Percentiles rank a stretch among this genome's conserved stretches.
phyloP scores from a whole-genome alignment of 2,329 filamentous ascomycete species.

The Paraphoma sp. region DNA sequence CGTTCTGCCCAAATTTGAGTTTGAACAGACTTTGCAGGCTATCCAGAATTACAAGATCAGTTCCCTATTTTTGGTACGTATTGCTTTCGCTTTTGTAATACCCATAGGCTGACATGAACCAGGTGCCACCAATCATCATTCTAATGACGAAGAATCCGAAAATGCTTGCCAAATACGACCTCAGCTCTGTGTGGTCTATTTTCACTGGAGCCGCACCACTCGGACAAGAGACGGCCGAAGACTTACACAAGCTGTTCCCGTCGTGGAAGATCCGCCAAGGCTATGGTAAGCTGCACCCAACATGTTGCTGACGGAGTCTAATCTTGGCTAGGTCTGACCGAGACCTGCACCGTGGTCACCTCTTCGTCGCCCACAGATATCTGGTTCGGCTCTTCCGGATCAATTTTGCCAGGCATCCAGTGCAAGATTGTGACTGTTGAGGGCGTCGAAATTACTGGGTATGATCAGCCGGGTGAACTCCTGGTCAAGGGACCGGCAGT shows the following conservation, averaged over 20 bases:
- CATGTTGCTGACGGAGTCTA: background rate
- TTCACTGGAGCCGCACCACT: slow-evolving; percentile 80
- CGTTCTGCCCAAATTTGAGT: slow-evolving; percentile 77
- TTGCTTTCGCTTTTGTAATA: background rate
- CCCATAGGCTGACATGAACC: slow-evolving; percentile 11
- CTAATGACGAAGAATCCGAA: slow-evolving; percentile 71
- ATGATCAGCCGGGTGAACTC: slow-evolving; percentile 81
- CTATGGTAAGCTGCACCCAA: slow-evolving; percentile 61
- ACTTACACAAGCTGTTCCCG: slow-evolving; percentile 68
- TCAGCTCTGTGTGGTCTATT: slow-evolving; percentile 61
- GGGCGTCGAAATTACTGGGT: slow-evolving; percentile 72
- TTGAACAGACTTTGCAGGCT: slow-evolving; percentile 66
- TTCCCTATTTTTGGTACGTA: slow-evolving; percentile 68
- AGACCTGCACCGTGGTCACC: slow-evolving; percentile 74
- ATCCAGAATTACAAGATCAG: slow-evolving; percentile 74
- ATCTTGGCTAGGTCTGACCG: slow-evolving; percentile 67
- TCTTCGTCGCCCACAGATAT: slow-evolving; percentile 68
- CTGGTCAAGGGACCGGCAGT: slow-evolving; percentile 74
- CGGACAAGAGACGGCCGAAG: slow-evolving; percentile 73
- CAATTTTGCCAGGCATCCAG: slow-evolving; percentile 68
- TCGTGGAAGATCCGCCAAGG: slow-evolving; percentile 72
- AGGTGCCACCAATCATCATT: slow-evolving; percentile 84
- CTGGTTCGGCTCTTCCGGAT: slow-evolving; percentile 74
- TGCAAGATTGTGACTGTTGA: slow-evolving; percentile 72
- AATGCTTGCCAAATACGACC: slow-evolving; percentile 68